These are phyloP conservation scores for Mycena rosella DNA, from an alignment of 768 basidiomycete genomes.

Conservation along the genomic window DNA sequence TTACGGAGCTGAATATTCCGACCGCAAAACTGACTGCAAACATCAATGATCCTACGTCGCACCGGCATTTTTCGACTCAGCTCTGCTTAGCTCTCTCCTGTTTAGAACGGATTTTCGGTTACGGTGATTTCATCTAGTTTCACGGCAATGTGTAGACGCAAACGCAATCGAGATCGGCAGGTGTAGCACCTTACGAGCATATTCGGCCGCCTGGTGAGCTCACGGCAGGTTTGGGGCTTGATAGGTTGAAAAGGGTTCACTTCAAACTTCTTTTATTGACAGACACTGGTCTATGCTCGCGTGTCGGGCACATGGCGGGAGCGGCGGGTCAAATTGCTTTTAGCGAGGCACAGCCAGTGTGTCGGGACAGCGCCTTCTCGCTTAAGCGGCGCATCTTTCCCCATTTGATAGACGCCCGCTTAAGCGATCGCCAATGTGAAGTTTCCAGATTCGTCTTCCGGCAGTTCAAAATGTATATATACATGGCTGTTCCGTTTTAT, in stretches of 20 bases:
- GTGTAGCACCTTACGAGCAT: background rate
- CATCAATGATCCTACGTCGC: conserved; percentile 24
- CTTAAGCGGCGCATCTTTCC: conserved; percentile 6
- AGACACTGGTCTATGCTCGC: background rate
- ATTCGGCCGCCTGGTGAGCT: too few species aligned
- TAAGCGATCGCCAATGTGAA: background rate
- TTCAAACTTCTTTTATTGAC: background rate
- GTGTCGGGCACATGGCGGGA: background rate
- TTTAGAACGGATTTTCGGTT: background rate
- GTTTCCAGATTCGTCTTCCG: background rate
- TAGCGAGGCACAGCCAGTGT: background rate
- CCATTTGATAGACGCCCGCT: background rate
- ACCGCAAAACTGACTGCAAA: background rate
- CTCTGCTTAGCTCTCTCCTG: conserved; percentile 15
- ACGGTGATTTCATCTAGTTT: background rate
- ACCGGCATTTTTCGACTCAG: conserved; percentile 4
- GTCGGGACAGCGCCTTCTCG: background rate
- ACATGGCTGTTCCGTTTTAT: conserved; percentile 11
- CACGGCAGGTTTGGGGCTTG: background rate
- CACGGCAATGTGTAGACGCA: background rate
- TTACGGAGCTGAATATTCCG: background rate
- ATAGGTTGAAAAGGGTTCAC: background rate
- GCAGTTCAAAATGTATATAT: conserved; percentile 27
- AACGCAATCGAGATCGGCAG: background rate
- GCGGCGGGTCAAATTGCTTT: background rate